These are phyloP conservation scores for Casuarina equisetifolia DNA, from an alignment of 306 rosid species.

Conservation along the genomic window DNA sequence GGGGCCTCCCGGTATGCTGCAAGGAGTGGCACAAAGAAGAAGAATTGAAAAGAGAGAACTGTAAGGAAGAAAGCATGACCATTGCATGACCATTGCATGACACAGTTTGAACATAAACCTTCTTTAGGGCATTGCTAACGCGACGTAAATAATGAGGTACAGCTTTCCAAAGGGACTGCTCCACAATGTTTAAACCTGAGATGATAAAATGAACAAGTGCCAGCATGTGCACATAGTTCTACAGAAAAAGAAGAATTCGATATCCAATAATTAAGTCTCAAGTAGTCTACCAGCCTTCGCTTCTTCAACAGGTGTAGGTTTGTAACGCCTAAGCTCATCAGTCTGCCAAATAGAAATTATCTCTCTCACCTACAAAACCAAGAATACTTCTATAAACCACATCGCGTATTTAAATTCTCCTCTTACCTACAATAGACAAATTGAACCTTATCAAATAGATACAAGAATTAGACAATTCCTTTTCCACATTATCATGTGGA, in stretches of 20 bases:
- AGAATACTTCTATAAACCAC: slow-evolving; percentile 10
- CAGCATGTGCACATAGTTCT: slow-evolving; percentile 3
- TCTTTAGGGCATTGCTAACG: slow-evolving; percentile 91
- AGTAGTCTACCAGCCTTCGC: slow-evolving; percentile 80
- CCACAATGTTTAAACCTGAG: slow-evolving; percentile 88
- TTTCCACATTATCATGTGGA: slow-evolving; percentile 17
- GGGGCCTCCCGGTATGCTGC: slow-evolving; percentile 93
- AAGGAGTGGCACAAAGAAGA: slow-evolving; percentile 8
- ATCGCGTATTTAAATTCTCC: slow-evolving; percentile 88
- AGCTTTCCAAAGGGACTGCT: slow-evolving; percentile 96
- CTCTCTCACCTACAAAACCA: slow-evolving; percentile 77
- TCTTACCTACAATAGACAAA: slow-evolving; percentile 56
- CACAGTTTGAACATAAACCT: slow-evolving; percentile 47
- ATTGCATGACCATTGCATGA: slow-evolving; percentile 17
- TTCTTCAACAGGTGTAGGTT: slow-evolving; percentile 95
- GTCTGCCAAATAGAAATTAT: slow-evolving; percentile 98
- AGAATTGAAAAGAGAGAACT: slow-evolving; percentile 3
- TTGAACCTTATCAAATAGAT: slow-evolving; percentile 1
- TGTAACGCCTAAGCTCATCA: slow-evolving; percentile 90
- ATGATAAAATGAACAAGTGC: slow-evolving; percentile 26
- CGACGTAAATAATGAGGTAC: slow-evolving; percentile 95
- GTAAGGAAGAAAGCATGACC: neutral
- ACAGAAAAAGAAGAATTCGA: slow-evolving; percentile 12
- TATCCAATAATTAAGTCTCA: slow-evolving; percentile 26
- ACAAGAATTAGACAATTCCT: slow-evolving; percentile 4